Conservation (phyloP, 164 flowering plant species). For the Magnolia sinica region DNA sequence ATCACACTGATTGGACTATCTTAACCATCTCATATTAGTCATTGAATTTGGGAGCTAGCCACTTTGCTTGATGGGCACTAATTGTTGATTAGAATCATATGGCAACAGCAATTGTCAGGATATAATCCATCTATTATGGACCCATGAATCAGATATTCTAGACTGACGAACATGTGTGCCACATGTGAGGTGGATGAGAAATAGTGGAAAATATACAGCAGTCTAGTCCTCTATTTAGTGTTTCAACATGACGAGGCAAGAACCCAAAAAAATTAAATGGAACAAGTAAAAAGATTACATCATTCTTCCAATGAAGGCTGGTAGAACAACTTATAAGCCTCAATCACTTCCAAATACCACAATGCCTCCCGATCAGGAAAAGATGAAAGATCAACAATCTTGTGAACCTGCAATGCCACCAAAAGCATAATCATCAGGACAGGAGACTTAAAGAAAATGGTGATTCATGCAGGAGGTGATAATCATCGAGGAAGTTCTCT, state of each 20-base stretch:
- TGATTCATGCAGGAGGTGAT: background rate
- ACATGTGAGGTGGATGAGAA: too few species aligned
- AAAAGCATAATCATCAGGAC: background rate
- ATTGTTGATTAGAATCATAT: too few species aligned
- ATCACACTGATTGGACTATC: too few species aligned
- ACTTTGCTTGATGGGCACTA: too few species aligned
- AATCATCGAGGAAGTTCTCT: background rate
- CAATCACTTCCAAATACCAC: conserved; percentile 95
- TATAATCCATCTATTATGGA: too few species aligned
- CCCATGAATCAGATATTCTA: too few species aligned
- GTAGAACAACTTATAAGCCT: conserved; percentile 75
- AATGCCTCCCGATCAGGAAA: conserved; percentile 86
- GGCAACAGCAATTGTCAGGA: too few species aligned
- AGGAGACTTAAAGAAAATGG: background rate
- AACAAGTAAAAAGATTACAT: background rate
- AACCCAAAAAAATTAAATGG: background rate
- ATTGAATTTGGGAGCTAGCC: too few species aligned
- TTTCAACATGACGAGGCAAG: background rate
- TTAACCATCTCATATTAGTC: too few species aligned
- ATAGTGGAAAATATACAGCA: background rate
- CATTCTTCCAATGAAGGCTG: conserved; percentile 38
- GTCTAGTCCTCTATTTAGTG: too few species aligned
- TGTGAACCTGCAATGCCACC: conserved; percentile 63
- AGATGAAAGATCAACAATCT: conserved; percentile 83
- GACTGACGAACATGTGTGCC: too few species aligned